Evolutionary conservation across 2,329 filamentous ascomycete genomes (phyloP).

Genomic region (Exophiala calicioides): DNA sequence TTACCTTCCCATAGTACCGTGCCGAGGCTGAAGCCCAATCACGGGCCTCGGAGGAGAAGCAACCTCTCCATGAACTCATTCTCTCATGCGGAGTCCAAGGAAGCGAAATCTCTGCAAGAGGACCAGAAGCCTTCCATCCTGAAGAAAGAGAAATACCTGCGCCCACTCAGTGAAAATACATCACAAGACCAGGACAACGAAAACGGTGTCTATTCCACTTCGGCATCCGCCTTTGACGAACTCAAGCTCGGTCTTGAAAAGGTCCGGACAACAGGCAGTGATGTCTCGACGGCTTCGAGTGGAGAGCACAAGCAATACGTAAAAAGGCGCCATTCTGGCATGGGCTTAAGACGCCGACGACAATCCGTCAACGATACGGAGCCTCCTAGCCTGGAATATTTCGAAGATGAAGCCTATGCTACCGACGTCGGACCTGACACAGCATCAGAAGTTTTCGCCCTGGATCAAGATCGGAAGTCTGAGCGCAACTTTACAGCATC

Average conservation of each 20-base stretch:
- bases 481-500: too few species aligned
- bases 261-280: slow-evolving; percentile 34
- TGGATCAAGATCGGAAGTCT: slow-evolving; percentile 56
- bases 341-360: slow-evolving; percentile 73
- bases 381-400: slow-evolving; percentile 81
- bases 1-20: slow-evolving; percentile 64
- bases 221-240: slow-evolving; percentile 23
- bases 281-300: slow-evolving; percentile 18
- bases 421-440: slow-evolving; percentile 76
- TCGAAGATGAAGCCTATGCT: slow-evolving; percentile 83
- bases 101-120: slow-evolving; percentile 21
- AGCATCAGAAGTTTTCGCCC: slow-evolving; percentile 68
- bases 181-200: slow-evolving; percentile 5
- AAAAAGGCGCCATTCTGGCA: slow-evolving; percentile 77
- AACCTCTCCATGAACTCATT: slow-evolving; percentile 36
- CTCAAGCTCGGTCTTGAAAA: slow-evolving; percentile 38
- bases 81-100: slow-evolving; percentile 7
- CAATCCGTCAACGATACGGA: slow-evolving; percentile 66
- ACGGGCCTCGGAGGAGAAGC: slow-evolving; percentile 35
- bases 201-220: slow-evolving; percentile 23
- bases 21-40: slow-evolving; percentile 45
- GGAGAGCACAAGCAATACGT: slow-evolving; percentile 21
- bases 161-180: neutral
- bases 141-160: slow-evolving; percentile 7
- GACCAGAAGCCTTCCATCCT: neutral